phyloP scores from a whole-genome alignment of 768 basidiomycete species.

The Boletellus emodensis region DNA sequence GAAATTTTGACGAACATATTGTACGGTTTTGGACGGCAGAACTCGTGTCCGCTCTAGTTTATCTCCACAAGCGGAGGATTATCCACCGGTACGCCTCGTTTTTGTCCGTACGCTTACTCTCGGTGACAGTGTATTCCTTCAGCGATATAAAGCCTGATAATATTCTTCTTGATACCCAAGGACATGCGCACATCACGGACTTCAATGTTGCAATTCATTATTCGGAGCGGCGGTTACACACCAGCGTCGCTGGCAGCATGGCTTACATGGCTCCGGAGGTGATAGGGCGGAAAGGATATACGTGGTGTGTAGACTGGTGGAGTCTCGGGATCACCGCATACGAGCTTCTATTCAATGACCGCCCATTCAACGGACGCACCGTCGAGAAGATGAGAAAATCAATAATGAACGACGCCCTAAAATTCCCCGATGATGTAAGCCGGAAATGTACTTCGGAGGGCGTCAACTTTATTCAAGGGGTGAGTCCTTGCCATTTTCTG shows the following conservation, averaged over 20 bases:
- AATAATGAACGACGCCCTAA: conserved; percentile 75
- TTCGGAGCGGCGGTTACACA: conserved; percentile 82
- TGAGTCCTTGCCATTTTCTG: conserved; percentile 36
- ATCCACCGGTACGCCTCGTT: conserved; percentile 75
- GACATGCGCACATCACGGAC: conserved; percentile 96
- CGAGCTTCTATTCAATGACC: conserved; percentile 77
- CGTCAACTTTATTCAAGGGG: conserved; percentile 60
- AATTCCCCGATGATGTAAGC: conserved; percentile 67
- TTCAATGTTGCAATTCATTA: conserved; percentile 99
- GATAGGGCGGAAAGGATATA: conserved; percentile 87
- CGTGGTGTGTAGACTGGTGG: conserved; percentile 95
- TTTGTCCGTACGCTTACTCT: neutral
- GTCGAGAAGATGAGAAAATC: conserved; percentile 85
- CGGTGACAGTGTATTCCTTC: conserved; percentile 11
- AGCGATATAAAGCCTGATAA: conserved; percentile 98
- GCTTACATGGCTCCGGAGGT: conserved; percentile 99
- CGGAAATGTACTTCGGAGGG: conserved; percentile 63
- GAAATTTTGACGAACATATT: conserved; percentile 59
- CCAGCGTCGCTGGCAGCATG: conserved; percentile 96
- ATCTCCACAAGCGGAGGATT: conserved; percentile 88
- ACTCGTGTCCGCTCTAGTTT: conserved; percentile 77
- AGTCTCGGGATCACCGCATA: conserved; percentile 87
- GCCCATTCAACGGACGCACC: conserved; percentile 89
- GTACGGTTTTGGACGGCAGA: conserved; percentile 91
- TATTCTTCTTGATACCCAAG: conserved; percentile 86